Base-by-base conservation (phyloP, 2,329 filamentous ascomycete genomes). In the Ascosphaera pollenicola region DNA sequence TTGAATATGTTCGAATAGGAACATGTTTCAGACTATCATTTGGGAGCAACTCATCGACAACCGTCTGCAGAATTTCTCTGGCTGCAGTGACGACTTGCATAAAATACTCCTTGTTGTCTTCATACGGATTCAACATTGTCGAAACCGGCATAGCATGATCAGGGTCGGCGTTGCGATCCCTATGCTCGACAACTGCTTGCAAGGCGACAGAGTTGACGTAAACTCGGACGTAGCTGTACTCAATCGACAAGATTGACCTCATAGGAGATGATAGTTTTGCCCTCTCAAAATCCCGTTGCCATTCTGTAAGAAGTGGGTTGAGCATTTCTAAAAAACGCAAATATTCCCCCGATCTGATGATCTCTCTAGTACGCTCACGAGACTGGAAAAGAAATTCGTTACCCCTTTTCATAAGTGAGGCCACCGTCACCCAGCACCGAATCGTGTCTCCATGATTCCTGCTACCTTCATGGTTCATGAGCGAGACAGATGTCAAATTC, bases 301-400 rank as follows among this genome's bases (percentile, higher is more conserved):
- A 92, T 36, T 76, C 68, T 10, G 62, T 64, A n/a, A 92, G 63
- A 45, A 82, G 67, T 1, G 78, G 78, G 45, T 78, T 73, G 47
- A 89, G 83, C 36, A 78, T 70, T 41, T 77, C 71, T 15, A 93
- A 66, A n/a, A 81, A 64, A 39, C 71, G 70, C 36, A 79, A 74
- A 53, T 93, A 92, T 44, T 73, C 71, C 19, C 80, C 81, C 37
- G 70, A 79, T 50, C 80, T 76, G 52, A 91, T 83, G 46, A 92
- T 74, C 32, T 80, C 75, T 7, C 79, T 78, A 0, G 84, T 92
- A 52, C 79, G 74, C 43, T 82, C 74, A 40, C 80, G 71, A 17
- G 81, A 85, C 26, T 73, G 69, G 58, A 92, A 93, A 5, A 93
- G 65, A 47, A 75, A 73, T 50, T 85, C 73, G 49, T 92, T 92